These are phyloP conservation scores for Mycena chlorophos DNA, from an alignment of 768 basidiomycete genomes.

Conservation along the genomic window DNA sequence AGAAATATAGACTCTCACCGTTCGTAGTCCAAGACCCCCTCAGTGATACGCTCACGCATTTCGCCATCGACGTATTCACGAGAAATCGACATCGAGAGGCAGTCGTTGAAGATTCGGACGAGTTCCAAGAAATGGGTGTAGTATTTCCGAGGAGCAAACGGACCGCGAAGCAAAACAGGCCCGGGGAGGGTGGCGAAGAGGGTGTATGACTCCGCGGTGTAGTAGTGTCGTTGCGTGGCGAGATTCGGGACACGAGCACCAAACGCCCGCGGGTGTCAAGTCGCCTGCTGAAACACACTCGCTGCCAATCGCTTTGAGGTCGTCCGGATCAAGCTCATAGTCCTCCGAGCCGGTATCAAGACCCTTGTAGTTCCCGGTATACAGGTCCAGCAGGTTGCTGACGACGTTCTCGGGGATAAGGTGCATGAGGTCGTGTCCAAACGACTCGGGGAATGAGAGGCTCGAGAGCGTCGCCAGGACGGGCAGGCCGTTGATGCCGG, in stretches of 20 bases:
- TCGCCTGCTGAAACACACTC: too few species aligned
- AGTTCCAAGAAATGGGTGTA: not conserved
- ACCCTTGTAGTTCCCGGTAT: too few species aligned
- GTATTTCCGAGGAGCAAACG: not conserved
- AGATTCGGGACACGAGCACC: conserved; percentile 9
- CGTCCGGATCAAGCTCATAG: too few species aligned
- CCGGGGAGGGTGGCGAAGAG: conserved; percentile 1
- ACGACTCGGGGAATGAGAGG: too few species aligned
- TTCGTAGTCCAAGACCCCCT: not conserved
- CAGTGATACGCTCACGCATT: not conserved
- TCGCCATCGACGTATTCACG: not conserved
- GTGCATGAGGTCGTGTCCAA: too few species aligned
- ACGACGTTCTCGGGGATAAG: too few species aligned
- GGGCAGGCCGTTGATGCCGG: too few species aligned
- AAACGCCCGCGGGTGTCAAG: too few species aligned
- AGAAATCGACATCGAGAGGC: not conserved
- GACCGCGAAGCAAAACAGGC: conserved; percentile 2
- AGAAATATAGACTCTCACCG: conserved; percentile 1
- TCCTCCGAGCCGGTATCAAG: too few species aligned
- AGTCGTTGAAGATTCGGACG: conserved; percentile 2
- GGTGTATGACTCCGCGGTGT: conserved; percentile 3
- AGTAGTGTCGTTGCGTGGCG: conserved; percentile 5
- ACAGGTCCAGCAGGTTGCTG: too few species aligned
- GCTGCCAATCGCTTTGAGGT: too few species aligned
- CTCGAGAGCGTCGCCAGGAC: too few species aligned